phyloP scores from a whole-genome alignment of 345 rosid genomes.

The Populus ilicifolia region DNA sequence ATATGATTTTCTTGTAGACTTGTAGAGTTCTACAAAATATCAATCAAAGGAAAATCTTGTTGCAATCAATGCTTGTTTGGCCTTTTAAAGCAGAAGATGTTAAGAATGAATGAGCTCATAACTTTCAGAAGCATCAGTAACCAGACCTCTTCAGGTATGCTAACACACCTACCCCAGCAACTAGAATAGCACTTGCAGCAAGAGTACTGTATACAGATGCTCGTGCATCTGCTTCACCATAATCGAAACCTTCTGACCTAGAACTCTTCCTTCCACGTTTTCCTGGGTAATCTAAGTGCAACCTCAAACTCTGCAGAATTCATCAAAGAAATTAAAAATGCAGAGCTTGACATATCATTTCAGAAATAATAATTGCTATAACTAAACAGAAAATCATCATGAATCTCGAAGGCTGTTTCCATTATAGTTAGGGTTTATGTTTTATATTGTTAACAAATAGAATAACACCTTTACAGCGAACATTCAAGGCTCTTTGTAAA shows the following conservation, averaged over 20 bases:
- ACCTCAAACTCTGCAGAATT: conserved; percentile 69
- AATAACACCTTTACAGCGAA: not conserved
- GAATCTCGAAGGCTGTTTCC: not conserved
- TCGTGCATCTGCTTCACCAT: conserved; percentile 74
- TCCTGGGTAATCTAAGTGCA: conserved; percentile 80
- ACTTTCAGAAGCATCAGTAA: conserved; percentile 19
- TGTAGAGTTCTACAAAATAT: conserved; percentile 1
- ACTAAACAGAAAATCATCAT: not conserved
- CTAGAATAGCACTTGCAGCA: conserved; percentile 92
- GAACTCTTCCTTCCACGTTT: conserved; percentile 35
- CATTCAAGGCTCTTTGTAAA: not conserved
- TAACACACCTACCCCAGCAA: conserved; percentile 78
- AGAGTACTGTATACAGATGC: conserved; percentile 77
- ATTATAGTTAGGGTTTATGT: not conserved
- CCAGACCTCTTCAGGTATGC: conserved; percentile 75
- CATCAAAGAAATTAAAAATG: not conserved
- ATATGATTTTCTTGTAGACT: conserved; percentile 1
- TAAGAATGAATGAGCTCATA: not conserved
- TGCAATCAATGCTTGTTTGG: conserved; percentile 1
- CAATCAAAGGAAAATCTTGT: conserved; percentile 3
- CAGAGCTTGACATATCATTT: not conserved
- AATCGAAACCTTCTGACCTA: conserved; percentile 48
- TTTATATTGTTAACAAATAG: not conserved
- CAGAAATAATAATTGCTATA: not conserved
- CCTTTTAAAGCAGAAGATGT: conserved; percentile 7